These are phyloP conservation scores for Termitomyces sp. DNA, from an alignment of 768 basidiomycete genomes.

Conservation along the genomic window DNA sequence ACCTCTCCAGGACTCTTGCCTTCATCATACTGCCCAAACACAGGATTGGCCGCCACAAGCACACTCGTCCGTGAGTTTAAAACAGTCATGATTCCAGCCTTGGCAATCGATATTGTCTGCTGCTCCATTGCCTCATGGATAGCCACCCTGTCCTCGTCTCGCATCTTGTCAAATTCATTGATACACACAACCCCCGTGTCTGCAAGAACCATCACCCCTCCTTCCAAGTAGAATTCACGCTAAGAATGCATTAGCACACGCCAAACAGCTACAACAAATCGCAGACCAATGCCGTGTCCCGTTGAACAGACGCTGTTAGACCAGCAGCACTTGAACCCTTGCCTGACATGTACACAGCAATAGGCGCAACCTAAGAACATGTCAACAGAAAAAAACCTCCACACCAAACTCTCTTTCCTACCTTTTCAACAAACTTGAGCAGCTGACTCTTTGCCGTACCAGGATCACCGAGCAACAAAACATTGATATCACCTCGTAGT, in stretches of 20 bases:
- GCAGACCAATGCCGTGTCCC: conserved; percentile 83
- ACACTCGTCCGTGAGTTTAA: conserved; percentile 95
- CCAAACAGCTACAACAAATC: neutral
- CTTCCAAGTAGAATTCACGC: conserved; percentile 99
- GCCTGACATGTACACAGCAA: conserved; percentile 97
- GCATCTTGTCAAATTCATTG: conserved; percentile 99
- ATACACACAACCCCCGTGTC: conserved; percentile 99
- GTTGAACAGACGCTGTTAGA: conserved; percentile 95
- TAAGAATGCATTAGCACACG: conserved; percentile 23
- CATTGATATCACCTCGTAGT: conserved; percentile 95
- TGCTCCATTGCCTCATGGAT: conserved; percentile 99
- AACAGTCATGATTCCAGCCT: conserved; percentile 97
- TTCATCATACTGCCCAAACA: conserved; percentile 97
- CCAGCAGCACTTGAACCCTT: conserved; percentile 98
- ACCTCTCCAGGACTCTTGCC: conserved; percentile 94
- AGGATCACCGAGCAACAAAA: conserved; percentile 92
- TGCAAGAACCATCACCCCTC: conserved; percentile 98
- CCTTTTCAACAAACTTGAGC: conserved; percentile 98
- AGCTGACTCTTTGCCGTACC: conserved; percentile 98
- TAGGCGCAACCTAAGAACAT: conserved; percentile 83
- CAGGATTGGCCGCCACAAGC: conserved; percentile 95
- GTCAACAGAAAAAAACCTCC: neutral
- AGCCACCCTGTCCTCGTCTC: conserved; percentile 97
- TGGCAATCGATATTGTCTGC: conserved; percentile 98
- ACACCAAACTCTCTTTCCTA: conserved; percentile 14